A percentile compares a stretch with the other conserved stretches of the same genome.
phyloP scores from a whole-genome alignment of 768 basidiomycete genomes.

The Coprinopsis cinerea region DNA sequence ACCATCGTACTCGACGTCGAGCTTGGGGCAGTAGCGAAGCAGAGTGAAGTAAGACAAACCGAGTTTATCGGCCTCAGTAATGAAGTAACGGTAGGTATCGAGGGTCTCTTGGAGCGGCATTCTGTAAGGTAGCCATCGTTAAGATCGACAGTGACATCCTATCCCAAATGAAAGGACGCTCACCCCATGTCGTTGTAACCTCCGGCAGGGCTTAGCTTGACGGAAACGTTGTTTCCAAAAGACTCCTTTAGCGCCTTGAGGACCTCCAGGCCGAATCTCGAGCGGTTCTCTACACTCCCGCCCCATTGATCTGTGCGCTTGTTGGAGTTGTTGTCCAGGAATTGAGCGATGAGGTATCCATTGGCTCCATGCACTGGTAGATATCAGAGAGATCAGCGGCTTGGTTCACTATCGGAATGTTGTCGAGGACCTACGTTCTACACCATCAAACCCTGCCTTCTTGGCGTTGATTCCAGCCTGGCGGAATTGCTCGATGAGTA shows the following conservation, averaged over 20 bases:
- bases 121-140: slow-evolving; percentile 12
- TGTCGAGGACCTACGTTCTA: slow-evolving; percentile 33
- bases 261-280: slow-evolving; percentile 47
- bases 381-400: neutral
- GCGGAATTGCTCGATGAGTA: slow-evolving; percentile 32
- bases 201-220: slow-evolving; percentile 15
- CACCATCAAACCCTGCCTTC: slow-evolving; percentile 27
- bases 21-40: slow-evolving; percentile 1
- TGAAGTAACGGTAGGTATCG: slow-evolving; percentile 31
- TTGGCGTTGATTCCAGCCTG: slow-evolving; percentile 1
- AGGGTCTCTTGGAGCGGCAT: slow-evolving; percentile 36
- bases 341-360: slow-evolving; percentile 43
- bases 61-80: slow-evolving; percentile 31
- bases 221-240: slow-evolving; percentile 15
- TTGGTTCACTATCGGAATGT: neutral
- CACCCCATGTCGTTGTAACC: slow-evolving; percentile 18
- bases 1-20: slow-evolving; percentile 8
- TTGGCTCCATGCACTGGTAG: slow-evolving; percentile 35
- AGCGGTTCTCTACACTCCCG: slow-evolving; percentile 52
- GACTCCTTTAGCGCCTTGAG: slow-evolving; percentile 28
- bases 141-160: neutral
- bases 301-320: slow-evolving; percentile 53
- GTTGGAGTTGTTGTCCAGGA: slow-evolving; percentile 38
- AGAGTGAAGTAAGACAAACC: slow-evolving; percentile 14
- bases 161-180: neutral